Evolutionary conservation across 257 asterid species (phyloP).

Genomic region (Verbena officinalis): DNA sequence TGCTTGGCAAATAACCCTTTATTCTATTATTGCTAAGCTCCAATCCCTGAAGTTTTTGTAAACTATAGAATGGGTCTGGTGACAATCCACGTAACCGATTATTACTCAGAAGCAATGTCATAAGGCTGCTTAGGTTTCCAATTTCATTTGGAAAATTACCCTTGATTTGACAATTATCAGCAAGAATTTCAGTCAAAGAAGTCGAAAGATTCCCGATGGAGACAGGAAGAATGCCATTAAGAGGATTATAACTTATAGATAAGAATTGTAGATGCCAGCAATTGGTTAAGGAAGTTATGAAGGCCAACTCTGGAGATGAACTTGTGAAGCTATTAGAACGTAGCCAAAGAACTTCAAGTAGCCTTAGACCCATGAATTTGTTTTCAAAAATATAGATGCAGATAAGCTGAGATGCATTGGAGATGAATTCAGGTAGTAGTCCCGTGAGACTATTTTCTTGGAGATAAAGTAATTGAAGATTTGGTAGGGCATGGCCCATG

Average conservation of each 20-base stretch:
- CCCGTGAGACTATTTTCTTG: constrained; percentile 19
- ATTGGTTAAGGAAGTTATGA: constrained; percentile 22
- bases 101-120: not conserved
- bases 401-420: constrained; percentile 29
- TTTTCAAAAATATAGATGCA: constrained; percentile 6
- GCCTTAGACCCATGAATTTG: constrained; percentile 23
- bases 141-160: constrained; percentile 8
- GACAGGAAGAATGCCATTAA: constrained; percentile 25
- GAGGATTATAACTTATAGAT: not conserved
- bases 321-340: too few relatives aligned
- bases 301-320: too few relatives aligned
- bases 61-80: constrained; percentile 16
- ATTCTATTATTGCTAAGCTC: constrained; percentile 22
- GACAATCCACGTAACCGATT: constrained; percentile 28
- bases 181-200: not conserved
- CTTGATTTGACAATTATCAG: too few relatives aligned
- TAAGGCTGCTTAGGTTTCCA: constrained; percentile 13
- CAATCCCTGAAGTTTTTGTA: constrained; percentile 31
- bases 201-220: constrained; percentile 25
- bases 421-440: constrained; percentile 29
- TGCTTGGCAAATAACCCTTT: constrained; percentile 22
- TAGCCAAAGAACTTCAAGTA: too few relatives aligned
- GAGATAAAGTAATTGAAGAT: constrained; percentile 8
- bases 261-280: not conserved
- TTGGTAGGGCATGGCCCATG: constrained; percentile 27